Evolutionary conservation across 2,329 filamentous ascomycete species (phyloP).

Genomic region (Pseudocercospora macadamiae): DNA sequence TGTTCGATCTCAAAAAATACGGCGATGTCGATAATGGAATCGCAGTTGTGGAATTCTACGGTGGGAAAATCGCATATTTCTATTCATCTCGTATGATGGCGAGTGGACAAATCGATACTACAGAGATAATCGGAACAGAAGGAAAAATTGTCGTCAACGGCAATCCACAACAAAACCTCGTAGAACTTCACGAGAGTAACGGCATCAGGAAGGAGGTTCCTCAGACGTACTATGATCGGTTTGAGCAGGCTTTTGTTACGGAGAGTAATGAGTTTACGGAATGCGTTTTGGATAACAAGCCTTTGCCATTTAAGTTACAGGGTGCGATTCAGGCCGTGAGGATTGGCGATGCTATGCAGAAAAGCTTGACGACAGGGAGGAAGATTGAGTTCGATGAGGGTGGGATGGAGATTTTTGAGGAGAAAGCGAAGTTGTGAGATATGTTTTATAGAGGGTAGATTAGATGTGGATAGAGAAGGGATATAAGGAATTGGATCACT

Average conservation of each 20-base stretch:
- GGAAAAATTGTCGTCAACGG: slow-evolving; percentile 66
- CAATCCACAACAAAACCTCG: slow-evolving; percentile 58
- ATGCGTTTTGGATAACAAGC: slow-evolving; percentile 58
- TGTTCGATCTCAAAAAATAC: slow-evolving; percentile 60
- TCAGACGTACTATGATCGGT: slow-evolving; percentile 64
- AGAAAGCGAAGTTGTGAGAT: slow-evolving; percentile 22
- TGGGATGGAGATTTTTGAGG: slow-evolving; percentile 30
- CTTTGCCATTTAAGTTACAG: slow-evolving; percentile 59
- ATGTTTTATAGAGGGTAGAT: not conserved
- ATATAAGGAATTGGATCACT: not conserved
- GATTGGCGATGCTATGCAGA: slow-evolving; percentile 59
- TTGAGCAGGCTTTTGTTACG: slow-evolving; percentile 64
- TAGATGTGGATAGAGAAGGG: not conserved
- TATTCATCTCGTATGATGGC: slow-evolving; percentile 69
- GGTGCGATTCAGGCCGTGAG: slow-evolving; percentile 62
- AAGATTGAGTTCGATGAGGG: slow-evolving; percentile 60
- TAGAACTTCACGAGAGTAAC: slow-evolving; percentile 57
- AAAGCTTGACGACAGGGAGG: slow-evolving; percentile 47
- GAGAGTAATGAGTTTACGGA: slow-evolving; percentile 67
- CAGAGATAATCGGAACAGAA: slow-evolving; percentile 68
- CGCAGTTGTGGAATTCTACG: slow-evolving; percentile 67
- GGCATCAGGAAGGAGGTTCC: slow-evolving; percentile 65
- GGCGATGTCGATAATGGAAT: slow-evolving; percentile 66
- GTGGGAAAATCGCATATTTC: slow-evolving; percentile 65
- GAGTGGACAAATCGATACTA: slow-evolving; percentile 67